phyloP scores from a whole-genome alignment of 2,329 filamentous ascomycete species.

The Nigrograna mackinnonii region DNA sequence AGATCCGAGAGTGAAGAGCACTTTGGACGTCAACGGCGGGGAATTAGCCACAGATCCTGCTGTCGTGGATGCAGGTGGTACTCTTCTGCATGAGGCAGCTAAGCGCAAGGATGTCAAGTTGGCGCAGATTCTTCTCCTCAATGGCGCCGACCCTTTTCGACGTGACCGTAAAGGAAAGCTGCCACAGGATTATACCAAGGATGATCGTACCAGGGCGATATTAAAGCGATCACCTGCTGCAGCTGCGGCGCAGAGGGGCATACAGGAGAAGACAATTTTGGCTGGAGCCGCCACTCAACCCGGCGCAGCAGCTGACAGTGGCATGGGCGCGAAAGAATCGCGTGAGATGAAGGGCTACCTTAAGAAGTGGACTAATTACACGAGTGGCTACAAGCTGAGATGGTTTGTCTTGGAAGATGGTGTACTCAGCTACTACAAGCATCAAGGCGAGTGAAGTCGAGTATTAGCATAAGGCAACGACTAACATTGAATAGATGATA shows the following conservation, averaged over 20 bases:
- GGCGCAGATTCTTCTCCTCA: slow-evolving; percentile 86
- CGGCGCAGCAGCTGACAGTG: slow-evolving; percentile 59
- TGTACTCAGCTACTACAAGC: slow-evolving; percentile 97
- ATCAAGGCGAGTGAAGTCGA: slow-evolving; percentile 63
- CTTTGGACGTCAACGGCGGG: slow-evolving; percentile 88
- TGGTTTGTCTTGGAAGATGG: slow-evolving; percentile 99
- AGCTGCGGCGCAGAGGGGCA: slow-evolving; percentile 88
- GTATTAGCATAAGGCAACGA: background rate
- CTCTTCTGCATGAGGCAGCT: slow-evolving; percentile 89
- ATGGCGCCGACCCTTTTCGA: slow-evolving; percentile 94
- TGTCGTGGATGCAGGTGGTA: slow-evolving; percentile 84
- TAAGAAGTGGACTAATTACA: slow-evolving; percentile 99
- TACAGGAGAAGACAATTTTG: slow-evolving; percentile 95
- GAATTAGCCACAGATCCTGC: slow-evolving; percentile 82
- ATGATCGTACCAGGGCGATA: slow-evolving; percentile 85
- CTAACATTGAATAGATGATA: slow-evolving; percentile 66
- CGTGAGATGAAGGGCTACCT: slow-evolving; percentile 98
- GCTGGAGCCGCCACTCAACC: slow-evolving; percentile 67
- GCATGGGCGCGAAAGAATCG: slow-evolving; percentile 77
- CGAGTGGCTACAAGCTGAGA: slow-evolving; percentile 91
- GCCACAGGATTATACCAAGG: slow-evolving; percentile 94
- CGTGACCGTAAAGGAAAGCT: slow-evolving; percentile 94
- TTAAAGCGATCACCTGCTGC: slow-evolving; percentile 94
- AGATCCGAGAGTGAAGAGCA: slow-evolving; percentile 81
- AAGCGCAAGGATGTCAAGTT: slow-evolving; percentile 83